phyloP scores from a whole-genome alignment of 2,329 filamentous ascomycete species.

The Sporothrix pallida region DNA sequence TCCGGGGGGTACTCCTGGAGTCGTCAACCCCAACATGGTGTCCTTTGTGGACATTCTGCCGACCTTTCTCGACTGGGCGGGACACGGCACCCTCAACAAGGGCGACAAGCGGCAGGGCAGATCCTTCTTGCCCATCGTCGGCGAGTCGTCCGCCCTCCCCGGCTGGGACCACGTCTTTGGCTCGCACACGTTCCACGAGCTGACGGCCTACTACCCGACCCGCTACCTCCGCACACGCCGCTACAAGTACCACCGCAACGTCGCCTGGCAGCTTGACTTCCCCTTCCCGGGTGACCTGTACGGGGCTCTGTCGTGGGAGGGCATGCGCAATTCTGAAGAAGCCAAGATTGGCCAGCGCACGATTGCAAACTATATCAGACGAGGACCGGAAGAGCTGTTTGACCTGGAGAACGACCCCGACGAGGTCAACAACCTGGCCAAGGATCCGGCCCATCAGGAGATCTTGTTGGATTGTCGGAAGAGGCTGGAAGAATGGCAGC shows the following conservation, averaged over 20 bases:
- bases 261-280: conserved; percentile 46
- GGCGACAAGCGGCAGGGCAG: neutral
- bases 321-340: conserved; percentile 3
- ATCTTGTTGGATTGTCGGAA: conserved; percentile 44
- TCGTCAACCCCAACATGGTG: conserved; percentile 16
- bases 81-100: neutral
- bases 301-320: conserved; percentile 47
- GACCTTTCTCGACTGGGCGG: conserved; percentile 1
- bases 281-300: conserved; percentile 55
- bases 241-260: conserved; percentile 57
- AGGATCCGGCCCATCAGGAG: conserved; percentile 43
- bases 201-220: conserved; percentile 57
- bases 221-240: conserved; percentile 50
- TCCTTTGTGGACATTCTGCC: conserved; percentile 5
- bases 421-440: conserved; percentile 53
- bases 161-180: conserved; percentile 17
- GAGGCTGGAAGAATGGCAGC: conserved; percentile 43
- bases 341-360: conserved; percentile 49
- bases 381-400: conserved; percentile 54
- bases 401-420: conserved; percentile 53
- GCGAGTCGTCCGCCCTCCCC: neutral
- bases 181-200: conserved; percentile 58
- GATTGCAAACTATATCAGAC: conserved; percentile 52
- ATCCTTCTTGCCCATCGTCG: neutral
- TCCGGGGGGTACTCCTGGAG: conserved; percentile 32